Evolutionary conservation across 495 filamentous ascomycete species (phyloP), one percentile per base, ranked within the genome.

Genomic region (Penicillium canescens): DNA sequence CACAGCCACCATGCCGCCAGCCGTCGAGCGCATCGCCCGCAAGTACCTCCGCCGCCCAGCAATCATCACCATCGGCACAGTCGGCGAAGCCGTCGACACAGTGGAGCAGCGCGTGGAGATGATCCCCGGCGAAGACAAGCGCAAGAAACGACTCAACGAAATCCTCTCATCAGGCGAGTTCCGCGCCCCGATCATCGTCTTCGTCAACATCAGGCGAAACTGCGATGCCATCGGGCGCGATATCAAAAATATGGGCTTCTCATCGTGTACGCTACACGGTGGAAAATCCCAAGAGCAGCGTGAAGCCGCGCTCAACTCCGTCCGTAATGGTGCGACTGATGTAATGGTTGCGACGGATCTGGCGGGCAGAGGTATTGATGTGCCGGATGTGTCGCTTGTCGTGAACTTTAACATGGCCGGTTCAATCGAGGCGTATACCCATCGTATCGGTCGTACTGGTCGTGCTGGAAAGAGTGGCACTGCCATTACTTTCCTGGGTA

Each of bases 191-290:
- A 92, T 99, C 71, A 98, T 99, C 66, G 94, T 98, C 46, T 99
- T 99, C 66, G 94, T 99, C 81, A 99, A 99, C 71, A 97, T 98
- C 87, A 99, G 98, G 71, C 90, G 93, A 55, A 98, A 98, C 76
- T 96, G 92, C 77, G 94, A 99, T 69, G 91, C 92, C 48, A 86
- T 99, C 28, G 94, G 94, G 1, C 81, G 90, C 52, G 93, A 98
- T 65, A 94, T 99, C 80, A 96, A 96, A 65, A 85, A 91, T 48
- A 91, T 92, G 82, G 95, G 95, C 59, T 93, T 90, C 74, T 90
- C 86, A 12, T 86, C 89, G 1, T 92, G 95, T 62, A 98, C 93
- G 0, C 75, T 99, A 34, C 94, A 98, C 70, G 94, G 95, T 54
- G 86, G 83, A 73, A 99, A 99, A 71, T 95, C 92, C 1, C 94